Base-by-base conservation (phyloP, 805 yeast species). In the Scheffersomyces stipitis region DNA sequence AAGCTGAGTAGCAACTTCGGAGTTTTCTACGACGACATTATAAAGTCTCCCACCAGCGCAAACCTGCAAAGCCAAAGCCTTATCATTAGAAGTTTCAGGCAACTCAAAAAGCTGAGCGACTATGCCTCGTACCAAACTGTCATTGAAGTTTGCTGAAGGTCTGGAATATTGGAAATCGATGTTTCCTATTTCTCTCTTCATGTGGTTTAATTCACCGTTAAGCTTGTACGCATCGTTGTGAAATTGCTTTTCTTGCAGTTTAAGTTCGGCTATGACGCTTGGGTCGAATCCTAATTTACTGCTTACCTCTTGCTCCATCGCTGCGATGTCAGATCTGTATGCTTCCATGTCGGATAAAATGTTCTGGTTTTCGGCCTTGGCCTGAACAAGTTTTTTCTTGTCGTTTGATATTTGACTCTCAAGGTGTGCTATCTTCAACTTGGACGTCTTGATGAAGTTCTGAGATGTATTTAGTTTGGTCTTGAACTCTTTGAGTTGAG, bases 41-140 rank as follows among this genome's bases (percentile, higher is more conserved):
- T 80, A 95, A 20, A 95, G 62, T 48, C 90, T 72, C 4, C 91
- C 95, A 32, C 99, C 99, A 2, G 97, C 99, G 56, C 95, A 83
- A 2, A 87, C 83, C 60, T 93, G 97, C 24, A 93, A 66, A 1
- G 99, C 99, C 17, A 82, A 71, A 1, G 95, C 83, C 36, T 81
- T 79, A 17, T 76, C 75, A 37, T 63, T 56, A 33, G 83, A 77
- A 1, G 69, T 56, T 30, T 81, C 79, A 13, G 75, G 74, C 15
- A 93, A 56, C 1, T 71, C 61, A 55, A 95, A 88, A 33, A 93
- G 64, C 53, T 86, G 93, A 2, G 96, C 96, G 10, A 91, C 95
- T 13, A 89, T 77, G 30, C 99, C 99, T 52, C 81, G 83, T 3
- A 93, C 95, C 0, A 83, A 70, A 1, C 58, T 45, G 3, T 77